Evolutionary conservation across 305 asterid genomes (phyloP).

Genomic region (Solanum hybrid): DNA sequence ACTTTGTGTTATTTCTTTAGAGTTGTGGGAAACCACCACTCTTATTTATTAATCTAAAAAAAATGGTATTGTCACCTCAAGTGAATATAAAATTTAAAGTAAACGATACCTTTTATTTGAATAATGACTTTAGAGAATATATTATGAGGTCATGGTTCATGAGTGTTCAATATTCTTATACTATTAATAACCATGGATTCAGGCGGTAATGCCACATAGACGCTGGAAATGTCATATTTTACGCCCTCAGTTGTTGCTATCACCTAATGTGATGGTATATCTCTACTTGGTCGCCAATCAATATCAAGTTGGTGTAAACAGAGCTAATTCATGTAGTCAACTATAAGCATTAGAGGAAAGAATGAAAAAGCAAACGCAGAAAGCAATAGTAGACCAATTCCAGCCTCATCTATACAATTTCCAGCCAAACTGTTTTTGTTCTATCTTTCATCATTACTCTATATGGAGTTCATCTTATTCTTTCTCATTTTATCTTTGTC

Average conservation of each 20-base stretch:
- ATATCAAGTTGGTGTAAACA: constrained; percentile 10
- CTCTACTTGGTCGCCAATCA: constrained; percentile 11
- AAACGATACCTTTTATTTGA: constrained; percentile 19
- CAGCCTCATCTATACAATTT: constrained; percentile 4
- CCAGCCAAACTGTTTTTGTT: constrained; percentile 11
- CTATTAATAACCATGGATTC: constrained; percentile 9
- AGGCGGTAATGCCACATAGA: constrained; percentile 10
- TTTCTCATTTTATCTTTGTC: constrained; percentile 18
- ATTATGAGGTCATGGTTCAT: constrained; percentile 1
- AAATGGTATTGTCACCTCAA: background rate
- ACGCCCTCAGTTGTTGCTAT: constrained; percentile 9
- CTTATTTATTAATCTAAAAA: background rate
- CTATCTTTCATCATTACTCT: constrained; percentile 6
- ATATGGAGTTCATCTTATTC: constrained; percentile 36
- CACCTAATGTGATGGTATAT: background rate
- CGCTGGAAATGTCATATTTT: background rate
- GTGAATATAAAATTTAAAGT: constrained; percentile 22
- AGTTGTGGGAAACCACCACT: background rate
- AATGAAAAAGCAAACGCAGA: constrained; percentile 13
- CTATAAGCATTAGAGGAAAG: background rate
- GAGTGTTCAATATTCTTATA: constrained; percentile 16
- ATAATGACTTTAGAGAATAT: constrained; percentile 8
- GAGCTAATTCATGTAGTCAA: constrained; percentile 20
- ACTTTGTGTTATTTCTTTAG: background rate
- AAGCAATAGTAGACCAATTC: constrained; percentile 4